Evolutionary conservation across 331 rosid species (phyloP).

Genomic region (Phaseolus coccineus): DNA sequence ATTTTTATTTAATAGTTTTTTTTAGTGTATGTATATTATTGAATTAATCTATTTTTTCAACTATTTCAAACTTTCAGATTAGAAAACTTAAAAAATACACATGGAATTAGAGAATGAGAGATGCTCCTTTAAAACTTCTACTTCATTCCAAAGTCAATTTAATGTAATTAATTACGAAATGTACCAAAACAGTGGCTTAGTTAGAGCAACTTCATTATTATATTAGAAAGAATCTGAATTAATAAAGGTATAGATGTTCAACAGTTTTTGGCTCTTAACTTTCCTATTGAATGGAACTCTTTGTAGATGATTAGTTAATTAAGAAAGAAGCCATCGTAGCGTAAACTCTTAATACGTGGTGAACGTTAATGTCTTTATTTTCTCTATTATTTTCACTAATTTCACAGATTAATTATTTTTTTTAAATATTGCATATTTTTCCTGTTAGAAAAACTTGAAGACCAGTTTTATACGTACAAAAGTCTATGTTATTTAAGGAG

Average conservation of each 20-base stretch:
- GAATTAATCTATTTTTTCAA: too few species aligned
- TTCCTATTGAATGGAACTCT: background rate
- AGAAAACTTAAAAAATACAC: background rate
- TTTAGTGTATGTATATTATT: too few species aligned
- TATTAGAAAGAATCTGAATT: slow-evolving; percentile 1
- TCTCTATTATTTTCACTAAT: too few species aligned
- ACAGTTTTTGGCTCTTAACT: background rate
- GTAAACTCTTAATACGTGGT: background rate
- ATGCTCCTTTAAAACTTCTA: slow-evolving; percentile 9
- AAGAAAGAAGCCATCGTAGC: background rate
- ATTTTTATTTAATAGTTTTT: too few species aligned
- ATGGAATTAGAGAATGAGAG: background rate
- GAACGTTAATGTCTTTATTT: too few species aligned
- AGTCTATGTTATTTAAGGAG: too few species aligned
- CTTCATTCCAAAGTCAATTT: background rate
- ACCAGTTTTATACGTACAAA: background rate
- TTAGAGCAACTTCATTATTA: slow-evolving; percentile 25
- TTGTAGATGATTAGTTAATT: background rate
- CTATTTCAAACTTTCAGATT: background rate
- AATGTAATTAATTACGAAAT: background rate
- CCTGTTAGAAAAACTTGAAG: background rate
- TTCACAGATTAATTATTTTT: too few species aligned
- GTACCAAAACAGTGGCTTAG: background rate
- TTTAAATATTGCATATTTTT: too few species aligned
- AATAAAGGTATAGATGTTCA: background rate